Evolutionary conservation across 225 moss, liverwort and hornwort species (phyloP), one percentile per base, ranked within the genome.

Genomic region (Polytrichum commune): DNA sequence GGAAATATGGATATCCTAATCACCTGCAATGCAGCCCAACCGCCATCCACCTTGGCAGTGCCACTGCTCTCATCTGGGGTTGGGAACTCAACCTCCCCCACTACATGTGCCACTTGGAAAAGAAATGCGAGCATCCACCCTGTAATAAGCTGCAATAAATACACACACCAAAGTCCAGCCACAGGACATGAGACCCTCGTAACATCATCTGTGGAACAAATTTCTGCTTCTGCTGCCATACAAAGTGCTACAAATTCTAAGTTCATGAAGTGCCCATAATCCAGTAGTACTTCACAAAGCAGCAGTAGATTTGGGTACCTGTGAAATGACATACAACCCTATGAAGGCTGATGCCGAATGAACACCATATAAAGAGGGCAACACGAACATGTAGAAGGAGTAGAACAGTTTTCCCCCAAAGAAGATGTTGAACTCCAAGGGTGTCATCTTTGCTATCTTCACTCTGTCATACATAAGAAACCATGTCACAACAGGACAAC

Each of bases 11-110:
- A 16, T 46, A 46, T 13, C 13, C 13, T 46, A 46, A 46, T 30
- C 75, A 97, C 96, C 97, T 98, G 97, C 84, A 80, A 85, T 75
- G 92, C 97, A 77, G 97, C 97, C 97, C 97, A 98, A 63, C 97
- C 94, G 63, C 79, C 83, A 33, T 81, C 79, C 74, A 94, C 89
- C 74, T 89, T 95, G 54, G 91, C 74, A 63, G 65, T 90, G 70
- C 82, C 86, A 63, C 82, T 78, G 67, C 86, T 81, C 73, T 84
- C 87, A 75, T 92, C 86, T 53, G 93, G 89, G 46, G 57, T 72
- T 54, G 92, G 95, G 55, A 98, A 98, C 53, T 82, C 91, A 68
- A 81, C 97, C 76, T 98, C 97, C 74, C 81, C 91, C 29, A 98
- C 97, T 46, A 98, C 97, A 80, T 98, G 97, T 38, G 97, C 97